Percentiles rank a stretch among this genome's conserved stretches.
Evolutionary conservation across 2,329 filamentous ascomycete species (phyloP).

Genomic region (Alternaria dauci): DNA sequence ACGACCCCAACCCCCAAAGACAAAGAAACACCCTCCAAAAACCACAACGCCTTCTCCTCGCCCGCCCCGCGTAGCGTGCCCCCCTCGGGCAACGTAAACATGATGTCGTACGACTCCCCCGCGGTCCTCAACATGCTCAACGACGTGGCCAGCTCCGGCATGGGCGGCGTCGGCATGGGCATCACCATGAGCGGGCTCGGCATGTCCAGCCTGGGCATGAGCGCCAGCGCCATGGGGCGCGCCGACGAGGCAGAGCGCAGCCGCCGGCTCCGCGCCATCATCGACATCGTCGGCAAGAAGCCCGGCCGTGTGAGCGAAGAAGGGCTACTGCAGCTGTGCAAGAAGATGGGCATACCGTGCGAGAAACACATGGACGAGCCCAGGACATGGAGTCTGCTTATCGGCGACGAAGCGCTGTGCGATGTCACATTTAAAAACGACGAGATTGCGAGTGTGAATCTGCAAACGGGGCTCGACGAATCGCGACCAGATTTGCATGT

Average conservation of each 20-base stretch:
- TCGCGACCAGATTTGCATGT: slow-evolving; percentile 62
- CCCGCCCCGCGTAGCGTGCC: slow-evolving; percentile 56
- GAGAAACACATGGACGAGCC: slow-evolving; percentile 39
- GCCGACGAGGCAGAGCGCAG: slow-evolving; percentile 63
- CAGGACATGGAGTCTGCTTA: slow-evolving; percentile 43
- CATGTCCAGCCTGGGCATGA: slow-evolving; percentile 52
- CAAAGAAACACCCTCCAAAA: slow-evolving; percentile 45
- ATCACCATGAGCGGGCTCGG: slow-evolving; percentile 54
- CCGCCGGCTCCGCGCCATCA: slow-evolving; percentile 65
- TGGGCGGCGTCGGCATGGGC: slow-evolving; percentile 45
- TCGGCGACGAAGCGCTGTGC: slow-evolving; percentile 46
- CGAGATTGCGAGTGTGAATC: slow-evolving; percentile 64
- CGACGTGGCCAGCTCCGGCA: slow-evolving; percentile 48
- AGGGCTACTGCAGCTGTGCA: slow-evolving; percentile 75
- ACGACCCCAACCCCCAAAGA: slow-evolving; percentile 50
- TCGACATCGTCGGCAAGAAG: slow-evolving; percentile 71
- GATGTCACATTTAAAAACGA: slow-evolving; percentile 43
- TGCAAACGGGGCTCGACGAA: slow-evolving; percentile 70
- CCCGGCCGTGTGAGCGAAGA: slow-evolving; percentile 77
- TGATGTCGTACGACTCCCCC: slow-evolving; percentile 54
- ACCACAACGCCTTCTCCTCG: slow-evolving; percentile 50
- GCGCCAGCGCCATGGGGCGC: slow-evolving; percentile 49
- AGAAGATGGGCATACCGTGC: slow-evolving; percentile 69
- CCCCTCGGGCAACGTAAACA: slow-evolving; percentile 46
- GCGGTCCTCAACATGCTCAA: slow-evolving; percentile 55